Evolutionary conservation across 495 filamentous ascomycete genomes (phyloP).

Genomic region (Cetradonia linearis): DNA sequence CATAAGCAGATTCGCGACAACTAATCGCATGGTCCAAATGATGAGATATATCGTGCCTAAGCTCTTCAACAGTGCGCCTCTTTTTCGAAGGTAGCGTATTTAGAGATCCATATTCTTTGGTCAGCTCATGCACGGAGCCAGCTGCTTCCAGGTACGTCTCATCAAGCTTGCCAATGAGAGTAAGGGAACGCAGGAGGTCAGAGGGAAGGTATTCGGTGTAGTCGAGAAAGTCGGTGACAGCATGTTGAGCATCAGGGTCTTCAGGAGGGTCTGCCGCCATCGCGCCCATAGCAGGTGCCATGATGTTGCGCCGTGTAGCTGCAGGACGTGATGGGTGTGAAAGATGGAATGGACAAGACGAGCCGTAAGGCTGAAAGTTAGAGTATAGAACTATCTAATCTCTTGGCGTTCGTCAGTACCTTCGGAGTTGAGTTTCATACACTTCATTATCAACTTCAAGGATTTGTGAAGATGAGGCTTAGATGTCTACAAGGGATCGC

Average conservation of each 20-base stretch:
- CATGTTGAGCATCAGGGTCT: slow-evolving; percentile 90
- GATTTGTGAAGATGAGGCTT: background rate
- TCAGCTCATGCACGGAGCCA: slow-evolving; percentile 58
- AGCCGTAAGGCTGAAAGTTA: slow-evolving; percentile 1
- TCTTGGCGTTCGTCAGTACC: background rate
- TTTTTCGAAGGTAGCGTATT: slow-evolving; percentile 47
- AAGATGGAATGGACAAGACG: background rate
- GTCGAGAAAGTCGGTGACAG: slow-evolving; percentile 90
- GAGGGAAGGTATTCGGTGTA: slow-evolving; percentile 94
- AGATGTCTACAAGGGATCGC: too few species aligned
- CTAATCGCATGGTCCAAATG: slow-evolving; percentile 63
- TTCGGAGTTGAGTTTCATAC: background rate
- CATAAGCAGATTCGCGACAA: slow-evolving; percentile 65
- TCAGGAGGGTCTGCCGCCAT: slow-evolving; percentile 11
- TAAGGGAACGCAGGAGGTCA: slow-evolving; percentile 82
- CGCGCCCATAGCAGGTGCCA: slow-evolving; percentile 7
- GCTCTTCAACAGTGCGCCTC: slow-evolving; percentile 40
- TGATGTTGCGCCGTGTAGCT: background rate
- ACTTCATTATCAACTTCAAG: background rate
- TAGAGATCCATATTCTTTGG: slow-evolving; percentile 62
- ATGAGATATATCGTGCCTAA: slow-evolving; percentile 69
- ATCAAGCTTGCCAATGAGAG: slow-evolving; percentile 77
- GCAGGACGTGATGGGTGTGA: background rate
- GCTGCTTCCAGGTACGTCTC: slow-evolving; percentile 56
- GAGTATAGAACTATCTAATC: too few species aligned